Evolutionary conservation across 345 rosid genomes (phyloP).

Genomic region (Kandelia obovata): DNA sequence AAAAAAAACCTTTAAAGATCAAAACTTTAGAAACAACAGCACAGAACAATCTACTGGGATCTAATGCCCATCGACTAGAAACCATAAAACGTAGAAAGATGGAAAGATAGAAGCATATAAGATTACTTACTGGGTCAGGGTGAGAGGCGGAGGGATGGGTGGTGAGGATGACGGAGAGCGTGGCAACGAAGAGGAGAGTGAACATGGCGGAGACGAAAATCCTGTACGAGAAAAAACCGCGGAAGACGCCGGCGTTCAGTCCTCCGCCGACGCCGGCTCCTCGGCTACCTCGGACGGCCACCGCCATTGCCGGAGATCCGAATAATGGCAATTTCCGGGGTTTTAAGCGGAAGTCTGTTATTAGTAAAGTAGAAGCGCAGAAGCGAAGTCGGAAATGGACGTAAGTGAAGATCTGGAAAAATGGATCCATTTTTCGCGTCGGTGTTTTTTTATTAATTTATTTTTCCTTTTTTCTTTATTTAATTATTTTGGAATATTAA

Average conservation of each 20-base stretch:
- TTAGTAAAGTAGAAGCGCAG: not conserved
- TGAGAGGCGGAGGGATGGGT: constrained; percentile 41
- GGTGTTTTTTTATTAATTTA: constrained; percentile 3
- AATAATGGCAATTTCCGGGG: not conserved
- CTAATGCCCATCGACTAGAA: no score
- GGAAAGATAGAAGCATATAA: not conserved
- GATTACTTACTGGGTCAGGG: constrained; percentile 44
- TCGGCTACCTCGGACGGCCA: constrained; percentile 69
- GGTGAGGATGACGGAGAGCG: constrained; percentile 71
- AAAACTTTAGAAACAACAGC: no score
- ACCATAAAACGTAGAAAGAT: not conserved
- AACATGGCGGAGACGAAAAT: constrained; percentile 83
- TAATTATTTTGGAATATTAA: not conserved
- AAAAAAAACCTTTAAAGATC: no score
- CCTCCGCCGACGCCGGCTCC: constrained; percentile 32
- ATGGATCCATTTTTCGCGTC: constrained; percentile 16
- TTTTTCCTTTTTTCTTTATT: not conserved
- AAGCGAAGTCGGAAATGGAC: no score
- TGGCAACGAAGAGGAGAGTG: constrained; percentile 70
- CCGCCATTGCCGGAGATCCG: constrained; percentile 51
- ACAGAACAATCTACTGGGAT: no score
- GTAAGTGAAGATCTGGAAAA: not conserved
- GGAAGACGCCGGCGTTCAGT: constrained; percentile 43
- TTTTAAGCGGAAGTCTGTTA: not conserved
- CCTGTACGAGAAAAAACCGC: constrained; percentile 68